These are phyloP conservation scores for Fallopia convolvulus DNA, from an alignment of 148 eudicot species.

Conservation along the genomic window DNA sequence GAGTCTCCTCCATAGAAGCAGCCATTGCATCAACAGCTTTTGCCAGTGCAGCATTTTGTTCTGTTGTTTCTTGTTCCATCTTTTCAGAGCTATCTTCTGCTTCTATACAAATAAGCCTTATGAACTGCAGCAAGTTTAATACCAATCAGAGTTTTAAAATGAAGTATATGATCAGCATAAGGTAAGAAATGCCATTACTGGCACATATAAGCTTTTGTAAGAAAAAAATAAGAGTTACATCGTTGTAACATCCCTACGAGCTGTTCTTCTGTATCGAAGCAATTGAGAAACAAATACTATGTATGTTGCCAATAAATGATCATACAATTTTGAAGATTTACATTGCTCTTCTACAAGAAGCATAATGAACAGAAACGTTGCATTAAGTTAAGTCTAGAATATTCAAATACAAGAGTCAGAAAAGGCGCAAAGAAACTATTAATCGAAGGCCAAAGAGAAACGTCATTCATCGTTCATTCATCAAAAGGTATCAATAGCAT, in stretches of 20 bases:
- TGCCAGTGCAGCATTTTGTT: constrained; percentile 56
- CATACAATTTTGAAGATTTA: no score
- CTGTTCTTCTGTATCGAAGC: neutral
- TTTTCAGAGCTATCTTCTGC: constrained; percentile 35
- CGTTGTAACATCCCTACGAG: no score
- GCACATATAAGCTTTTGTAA: neutral
- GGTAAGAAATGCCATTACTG: neutral
- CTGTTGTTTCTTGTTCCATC: constrained; percentile 46
- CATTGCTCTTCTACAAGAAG: neutral
- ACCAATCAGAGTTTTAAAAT: neutral
- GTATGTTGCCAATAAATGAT: no score
- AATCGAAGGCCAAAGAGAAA: neutral
- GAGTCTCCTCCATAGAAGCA: constrained; percentile 42
- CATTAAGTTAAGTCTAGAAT: neutral
- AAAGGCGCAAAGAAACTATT: neutral
- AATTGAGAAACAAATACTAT: neutral
- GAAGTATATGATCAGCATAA: neutral
- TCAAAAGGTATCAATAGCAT: constrained; percentile 6
- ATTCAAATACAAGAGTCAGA: neutral
- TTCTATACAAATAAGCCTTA: constrained; percentile 60
- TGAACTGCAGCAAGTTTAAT: constrained; percentile 35
- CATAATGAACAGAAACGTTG: neutral
- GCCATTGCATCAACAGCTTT: constrained; percentile 66
- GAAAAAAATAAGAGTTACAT: no score
- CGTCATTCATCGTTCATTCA: neutral